A percentile compares a stretch with the other conserved stretches of the same genome.
These are phyloP conservation scores for Lipomyces yamanashiensis DNA, from an alignment of 805 yeast species.

Conservation along the genomic window DNA sequence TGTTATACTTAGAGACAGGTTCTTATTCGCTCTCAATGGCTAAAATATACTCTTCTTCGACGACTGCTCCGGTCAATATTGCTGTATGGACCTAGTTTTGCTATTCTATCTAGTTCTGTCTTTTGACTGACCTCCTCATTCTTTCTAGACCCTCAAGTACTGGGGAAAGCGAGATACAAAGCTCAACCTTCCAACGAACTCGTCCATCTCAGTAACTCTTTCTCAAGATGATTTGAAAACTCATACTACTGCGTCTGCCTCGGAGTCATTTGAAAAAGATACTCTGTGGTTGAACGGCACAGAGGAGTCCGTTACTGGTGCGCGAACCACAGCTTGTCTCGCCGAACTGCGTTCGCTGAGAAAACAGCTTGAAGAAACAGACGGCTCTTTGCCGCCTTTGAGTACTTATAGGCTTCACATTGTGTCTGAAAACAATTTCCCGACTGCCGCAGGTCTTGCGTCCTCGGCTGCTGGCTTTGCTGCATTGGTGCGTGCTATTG, in stretches of 20 bases:
- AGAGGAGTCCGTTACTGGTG: conserved; percentile 68
- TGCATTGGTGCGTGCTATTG: conserved; percentile 88
- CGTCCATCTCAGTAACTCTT: conserved; percentile 92
- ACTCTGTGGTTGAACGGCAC: conserved; percentile 85
- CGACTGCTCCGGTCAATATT: conserved; percentile 96
- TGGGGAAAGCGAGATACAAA: conserved; percentile 97
- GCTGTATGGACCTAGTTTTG: conserved; percentile 62
- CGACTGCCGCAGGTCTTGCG: conserved; percentile 98
- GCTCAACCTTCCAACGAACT: conserved; percentile 92
- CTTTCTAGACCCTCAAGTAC: conserved; percentile 77
- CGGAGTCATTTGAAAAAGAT: conserved; percentile 61
- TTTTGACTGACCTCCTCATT: neutral
- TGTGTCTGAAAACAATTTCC: conserved; percentile 94
- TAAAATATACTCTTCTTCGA: conserved; percentile 66
- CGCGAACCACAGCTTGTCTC: conserved; percentile 63
- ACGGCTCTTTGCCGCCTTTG: conserved; percentile 58
- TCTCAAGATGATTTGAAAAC: conserved; percentile 91
- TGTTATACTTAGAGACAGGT: neutral
- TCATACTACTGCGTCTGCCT: conserved; percentile 82
- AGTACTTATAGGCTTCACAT: conserved; percentile 72
- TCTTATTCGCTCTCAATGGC: conserved; percentile 3
- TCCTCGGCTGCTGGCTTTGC: conserved; percentile 99
- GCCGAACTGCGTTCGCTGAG: conserved; percentile 74
- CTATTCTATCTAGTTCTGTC: neutral
- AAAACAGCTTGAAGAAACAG: conserved; percentile 59